Percentiles rank a stretch among this genome's conserved stretches.
Evolutionary conservation across 1,139 yeast genomes (phyloP).

Genomic region (Lodderomyces theae): DNA sequence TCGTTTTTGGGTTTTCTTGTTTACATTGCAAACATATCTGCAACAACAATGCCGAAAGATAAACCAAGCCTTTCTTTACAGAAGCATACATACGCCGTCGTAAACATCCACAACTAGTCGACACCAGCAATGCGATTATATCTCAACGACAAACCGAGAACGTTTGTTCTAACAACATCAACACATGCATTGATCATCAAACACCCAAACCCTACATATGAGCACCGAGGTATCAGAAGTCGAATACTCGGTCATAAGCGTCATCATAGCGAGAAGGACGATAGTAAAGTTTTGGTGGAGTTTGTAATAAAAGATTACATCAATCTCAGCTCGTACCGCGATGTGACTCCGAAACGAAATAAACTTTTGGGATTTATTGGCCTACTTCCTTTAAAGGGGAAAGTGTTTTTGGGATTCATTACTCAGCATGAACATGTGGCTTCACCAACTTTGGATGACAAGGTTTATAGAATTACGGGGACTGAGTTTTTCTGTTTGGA

Average conservation of each 20-base stretch:
- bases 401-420: conserved; percentile 56
- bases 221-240: conserved; percentile 12
- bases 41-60: conserved; percentile 2
- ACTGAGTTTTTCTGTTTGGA: conserved; percentile 65
- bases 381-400: conserved; percentile 51
- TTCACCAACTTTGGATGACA: conserved; percentile 54
- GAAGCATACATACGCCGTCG: no score
- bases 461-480: conserved; percentile 49
- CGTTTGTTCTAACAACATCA: conserved; percentile 51
- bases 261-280: conserved; percentile 6
- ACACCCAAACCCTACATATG: conserved; percentile 37
- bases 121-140: conserved; percentile 42
- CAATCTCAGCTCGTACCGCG: conserved; percentile 39
- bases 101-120: neutral
- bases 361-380: conserved; percentile 60
- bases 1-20: no score
- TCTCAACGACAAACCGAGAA: conserved; percentile 52
- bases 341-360: conserved; percentile 34
- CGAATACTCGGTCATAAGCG: conserved; percentile 11
- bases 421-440: conserved; percentile 58
- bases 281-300: conserved; percentile 48
- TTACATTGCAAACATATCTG: conserved; percentile 1
- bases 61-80: neutral
- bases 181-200: conserved; percentile 51
- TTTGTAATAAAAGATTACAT: conserved; percentile 39